A percentile compares a stretch with the other conserved stretches of the same genome.
Evolutionary conservation across 108 stramenopile genomes (phyloP).

Genomic region (Parmales sp.): DNA sequence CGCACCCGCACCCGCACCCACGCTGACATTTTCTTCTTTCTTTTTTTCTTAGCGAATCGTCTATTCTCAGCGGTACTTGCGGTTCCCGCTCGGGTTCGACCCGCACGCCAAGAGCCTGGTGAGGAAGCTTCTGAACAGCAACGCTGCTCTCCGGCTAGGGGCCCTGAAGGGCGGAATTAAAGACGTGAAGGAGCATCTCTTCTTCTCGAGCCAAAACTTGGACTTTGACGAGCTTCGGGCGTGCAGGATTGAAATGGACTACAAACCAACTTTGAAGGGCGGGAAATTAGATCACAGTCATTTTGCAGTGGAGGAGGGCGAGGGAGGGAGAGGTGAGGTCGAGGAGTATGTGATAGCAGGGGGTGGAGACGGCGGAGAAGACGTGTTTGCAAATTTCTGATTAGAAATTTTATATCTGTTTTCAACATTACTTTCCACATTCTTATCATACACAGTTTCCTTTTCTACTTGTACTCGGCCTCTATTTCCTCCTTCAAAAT

Average conservation of each 20-base stretch:
- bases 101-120: constrained; percentile 51
- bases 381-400: neutral
- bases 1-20: no score
- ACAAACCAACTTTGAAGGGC: neutral
- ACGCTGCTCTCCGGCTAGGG: constrained; percentile 56
- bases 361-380: neutral
- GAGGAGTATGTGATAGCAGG: neutral
- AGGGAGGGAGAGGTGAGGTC: neutral
- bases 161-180: constrained; percentile 53
- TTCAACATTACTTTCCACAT: no score
- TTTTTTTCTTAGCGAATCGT: no score
- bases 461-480: no score
- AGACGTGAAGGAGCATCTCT: constrained; percentile 54
- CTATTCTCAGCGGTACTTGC: neutral
- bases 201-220: neutral
- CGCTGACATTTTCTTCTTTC: no score
- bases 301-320: neutral
- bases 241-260: neutral
- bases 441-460: no score
- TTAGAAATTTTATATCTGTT: no score
- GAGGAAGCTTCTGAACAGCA: constrained; percentile 46
- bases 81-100: constrained; percentile 1
- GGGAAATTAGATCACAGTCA: neutral
- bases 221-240: neutral
- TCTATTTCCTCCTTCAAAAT: no score